Percentiles rank a stretch among this genome's conserved stretches.
phyloP scores from a whole-genome alignment of 371 early-diverging fungal genomes.

The Blastocladiella emersonii region DNA sequence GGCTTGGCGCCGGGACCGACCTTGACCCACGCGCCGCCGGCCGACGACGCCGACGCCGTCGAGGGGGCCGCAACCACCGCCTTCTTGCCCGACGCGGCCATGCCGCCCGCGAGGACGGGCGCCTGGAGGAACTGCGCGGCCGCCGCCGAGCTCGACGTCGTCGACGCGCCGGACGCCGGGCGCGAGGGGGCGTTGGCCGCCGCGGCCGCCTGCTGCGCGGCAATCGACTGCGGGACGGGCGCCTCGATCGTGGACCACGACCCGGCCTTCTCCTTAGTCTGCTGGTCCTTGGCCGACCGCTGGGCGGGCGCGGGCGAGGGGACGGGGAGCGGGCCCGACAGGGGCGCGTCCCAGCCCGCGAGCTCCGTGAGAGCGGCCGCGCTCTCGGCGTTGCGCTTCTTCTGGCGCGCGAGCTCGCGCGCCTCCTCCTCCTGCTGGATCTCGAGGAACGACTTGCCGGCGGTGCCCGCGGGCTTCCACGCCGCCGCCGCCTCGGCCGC shows the following conservation, averaged over 20 bases:
- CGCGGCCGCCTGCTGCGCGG: neutral
- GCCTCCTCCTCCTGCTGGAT: conserved; percentile 3
- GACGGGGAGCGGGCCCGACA: neutral
- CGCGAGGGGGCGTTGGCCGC: too few species aligned
- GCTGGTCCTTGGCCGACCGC: neutral
- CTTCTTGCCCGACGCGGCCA: neutral
- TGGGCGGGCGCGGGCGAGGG: neutral
- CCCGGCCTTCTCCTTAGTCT: too few species aligned
- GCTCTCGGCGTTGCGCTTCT: neutral
- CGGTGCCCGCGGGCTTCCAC: neutral
- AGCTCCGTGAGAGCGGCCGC: neutral
- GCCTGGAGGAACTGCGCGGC: neutral
- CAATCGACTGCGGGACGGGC: neutral
- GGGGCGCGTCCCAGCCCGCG: neutral
- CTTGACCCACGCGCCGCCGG: neutral
- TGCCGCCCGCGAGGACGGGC: too few species aligned
- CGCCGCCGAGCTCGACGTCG: too few species aligned
- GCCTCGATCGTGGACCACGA: neutral
- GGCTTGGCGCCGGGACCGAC: neutral
- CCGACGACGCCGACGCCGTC: neutral
- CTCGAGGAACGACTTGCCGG: neutral
- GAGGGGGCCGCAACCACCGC: neutral
- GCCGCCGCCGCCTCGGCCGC: neutral
- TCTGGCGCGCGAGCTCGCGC: neutral
- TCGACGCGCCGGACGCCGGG: neutral